Evolutionary conservation across 1,284 basidiomycete species (phyloP).

Genomic region (Cutaneotrichosporon sp.): DNA sequence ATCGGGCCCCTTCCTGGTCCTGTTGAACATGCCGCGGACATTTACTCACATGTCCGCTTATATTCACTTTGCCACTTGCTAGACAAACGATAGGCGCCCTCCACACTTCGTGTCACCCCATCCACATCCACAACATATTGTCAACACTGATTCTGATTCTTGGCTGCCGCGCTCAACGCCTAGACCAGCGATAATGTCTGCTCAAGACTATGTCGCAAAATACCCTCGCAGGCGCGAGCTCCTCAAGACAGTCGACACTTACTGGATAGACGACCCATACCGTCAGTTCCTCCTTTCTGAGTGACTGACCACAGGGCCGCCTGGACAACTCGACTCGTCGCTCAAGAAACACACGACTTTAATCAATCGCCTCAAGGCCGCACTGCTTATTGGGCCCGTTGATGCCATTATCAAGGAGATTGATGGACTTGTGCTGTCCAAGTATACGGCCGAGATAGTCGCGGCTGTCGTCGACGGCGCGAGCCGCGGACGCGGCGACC

Average conservation of each 20-base stretch:
- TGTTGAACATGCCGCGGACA: neutral
- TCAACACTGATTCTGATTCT: neutral
- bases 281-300: conserved; percentile 34
- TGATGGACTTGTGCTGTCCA: conserved; percentile 82
- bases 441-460: conserved; percentile 93
- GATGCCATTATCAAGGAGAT: conserved; percentile 90
- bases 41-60: neutral
- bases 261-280: conserved; percentile 50
- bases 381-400: conserved; percentile 46
- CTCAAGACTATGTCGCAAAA: conserved; percentile 50
- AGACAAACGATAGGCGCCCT: neutral
- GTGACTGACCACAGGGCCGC: conserved; percentile 38
- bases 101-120: neutral
- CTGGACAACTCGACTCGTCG: conserved; percentile 72
- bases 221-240: conserved; percentile 40
- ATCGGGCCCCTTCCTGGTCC: too few species aligned
- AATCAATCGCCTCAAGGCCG: conserved; percentile 74
- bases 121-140: neutral
- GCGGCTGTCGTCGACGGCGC: conserved; percentile 84
- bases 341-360: conserved; percentile 90
- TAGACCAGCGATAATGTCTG: conserved; percentile 27
- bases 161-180: neutral
- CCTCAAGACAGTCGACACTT: conserved; percentile 43
- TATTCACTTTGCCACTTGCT: neutral
- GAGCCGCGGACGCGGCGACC: conserved; percentile 75